Evolutionary conservation across 441 rosid species (phyloP).

Genomic region (Eruca vesicaria): DNA sequence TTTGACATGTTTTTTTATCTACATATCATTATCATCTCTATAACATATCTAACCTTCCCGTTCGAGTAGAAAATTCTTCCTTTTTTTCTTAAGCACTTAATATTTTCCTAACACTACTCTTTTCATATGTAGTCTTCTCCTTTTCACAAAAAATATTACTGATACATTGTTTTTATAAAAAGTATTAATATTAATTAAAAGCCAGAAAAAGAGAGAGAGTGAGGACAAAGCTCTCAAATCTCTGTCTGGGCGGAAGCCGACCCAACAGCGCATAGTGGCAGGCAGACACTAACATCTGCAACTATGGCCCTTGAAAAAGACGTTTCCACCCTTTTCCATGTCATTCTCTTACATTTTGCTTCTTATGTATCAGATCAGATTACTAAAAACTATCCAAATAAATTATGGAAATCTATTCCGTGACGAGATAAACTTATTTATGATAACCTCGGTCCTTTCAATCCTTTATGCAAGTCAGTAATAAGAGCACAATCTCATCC

Average conservation of each 20-base stretch:
- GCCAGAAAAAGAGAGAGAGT: neutral
- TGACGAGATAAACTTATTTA: constrained; percentile 17
- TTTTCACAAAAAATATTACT: too few relatives aligned
- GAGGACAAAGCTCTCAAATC: constrained; percentile 28
- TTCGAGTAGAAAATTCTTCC: too few relatives aligned
- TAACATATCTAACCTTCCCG: too few relatives aligned
- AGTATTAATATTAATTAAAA: neutral
- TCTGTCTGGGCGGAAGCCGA: constrained; percentile 35
- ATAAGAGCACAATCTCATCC: neutral
- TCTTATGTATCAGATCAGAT: neutral
- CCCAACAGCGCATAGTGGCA: constrained; percentile 36
- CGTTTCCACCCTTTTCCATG: constrained; percentile 21
- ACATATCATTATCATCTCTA: too few relatives aligned
- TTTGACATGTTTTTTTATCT: too few relatives aligned
- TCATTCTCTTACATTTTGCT: neutral
- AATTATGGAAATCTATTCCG: constrained; percentile 15
- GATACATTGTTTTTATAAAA: too few relatives aligned
- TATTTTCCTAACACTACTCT: too few relatives aligned
- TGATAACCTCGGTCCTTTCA: constrained; percentile 18
- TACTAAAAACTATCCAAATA: neutral
- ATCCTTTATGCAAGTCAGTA: neutral
- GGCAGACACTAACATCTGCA: constrained; percentile 31
- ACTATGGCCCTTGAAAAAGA: neutral
- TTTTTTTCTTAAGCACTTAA: too few relatives aligned
- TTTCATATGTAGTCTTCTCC: too few relatives aligned